These are phyloP conservation scores for Zancudomyces culisetae DNA, from an alignment of 371 early-diverging fungal species.

Conservation along the genomic window DNA sequence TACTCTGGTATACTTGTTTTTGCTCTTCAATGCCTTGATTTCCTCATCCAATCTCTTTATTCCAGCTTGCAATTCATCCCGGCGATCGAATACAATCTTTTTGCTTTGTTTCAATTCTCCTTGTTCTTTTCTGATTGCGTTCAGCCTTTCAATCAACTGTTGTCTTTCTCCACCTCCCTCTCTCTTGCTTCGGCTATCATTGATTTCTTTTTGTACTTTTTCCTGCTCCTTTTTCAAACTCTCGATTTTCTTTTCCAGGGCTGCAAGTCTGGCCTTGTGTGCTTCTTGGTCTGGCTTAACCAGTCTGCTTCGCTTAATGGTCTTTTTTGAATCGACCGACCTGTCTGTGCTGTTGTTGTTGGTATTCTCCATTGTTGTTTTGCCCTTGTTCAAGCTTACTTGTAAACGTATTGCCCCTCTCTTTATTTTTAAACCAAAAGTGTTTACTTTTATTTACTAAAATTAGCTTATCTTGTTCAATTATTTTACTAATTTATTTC, in stretches of 20 bases:
- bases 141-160: slow-evolving; percentile 36
- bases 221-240: slow-evolving; percentile 27
- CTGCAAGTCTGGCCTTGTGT: slow-evolving; percentile 15
- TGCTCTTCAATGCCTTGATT: slow-evolving; percentile 48
- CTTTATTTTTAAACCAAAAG: too few relatives aligned
- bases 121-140: slow-evolving; percentile 49
- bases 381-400: too few relatives aligned
- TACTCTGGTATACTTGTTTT: slow-evolving; percentile 52
- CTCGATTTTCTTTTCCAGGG: slow-evolving; percentile 17
- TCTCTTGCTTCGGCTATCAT: slow-evolving; percentile 12
- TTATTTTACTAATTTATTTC: too few relatives aligned
- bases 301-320: slow-evolving; percentile 10
- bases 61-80: slow-evolving; percentile 40
- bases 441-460: too few relatives aligned
- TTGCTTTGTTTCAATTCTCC: slow-evolving; percentile 38
- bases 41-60: slow-evolving; percentile 60
- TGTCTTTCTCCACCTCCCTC: slow-evolving; percentile 27
- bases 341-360: too few relatives aligned
- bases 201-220: slow-evolving; percentile 26
- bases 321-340: background rate
- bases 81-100: slow-evolving; percentile 46
- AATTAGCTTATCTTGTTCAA: too few relatives aligned
- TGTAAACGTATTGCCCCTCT: too few relatives aligned
- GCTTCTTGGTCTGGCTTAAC: slow-evolving; percentile 16
- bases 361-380: too few relatives aligned